Evolutionary conservation across 768 basidiomycete species (phyloP).

Genomic region (Boletus edulis): DNA sequence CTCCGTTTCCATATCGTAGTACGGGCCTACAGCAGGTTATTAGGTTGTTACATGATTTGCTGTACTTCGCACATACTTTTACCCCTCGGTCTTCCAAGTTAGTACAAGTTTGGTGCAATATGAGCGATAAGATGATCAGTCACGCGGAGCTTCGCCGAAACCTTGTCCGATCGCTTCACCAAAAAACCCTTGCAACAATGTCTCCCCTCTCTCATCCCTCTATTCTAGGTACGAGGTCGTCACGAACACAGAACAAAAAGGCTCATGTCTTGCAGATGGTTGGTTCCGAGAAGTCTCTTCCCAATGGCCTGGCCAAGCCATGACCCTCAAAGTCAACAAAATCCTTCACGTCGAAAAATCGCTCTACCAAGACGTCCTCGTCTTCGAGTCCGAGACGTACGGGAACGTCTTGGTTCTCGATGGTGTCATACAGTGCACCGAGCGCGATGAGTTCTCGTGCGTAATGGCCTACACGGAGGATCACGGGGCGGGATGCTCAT

Average conservation of each 20-base stretch:
- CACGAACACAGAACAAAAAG: constrained; percentile 3
- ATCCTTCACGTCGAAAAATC: constrained; percentile 94
- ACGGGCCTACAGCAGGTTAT: no score
- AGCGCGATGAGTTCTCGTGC: constrained; percentile 98
- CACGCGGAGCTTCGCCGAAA: no score
- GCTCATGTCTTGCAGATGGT: constrained; percentile 54
- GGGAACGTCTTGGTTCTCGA: constrained; percentile 98
- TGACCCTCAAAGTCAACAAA: constrained; percentile 95
- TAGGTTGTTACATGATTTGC: no score
- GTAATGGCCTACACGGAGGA: constrained; percentile 27
- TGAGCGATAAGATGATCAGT: no score
- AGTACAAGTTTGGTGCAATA: no score
- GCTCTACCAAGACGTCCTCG: constrained; percentile 93
- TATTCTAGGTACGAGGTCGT: constrained; percentile 41
- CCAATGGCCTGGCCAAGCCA: constrained; percentile 97
- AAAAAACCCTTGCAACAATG: constrained; percentile 26
- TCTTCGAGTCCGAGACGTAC: constrained; percentile 93
- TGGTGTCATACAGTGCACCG: constrained; percentile 94
- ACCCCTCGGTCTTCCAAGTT: no score
- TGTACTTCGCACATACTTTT: no score
- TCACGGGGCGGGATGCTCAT: not conserved
- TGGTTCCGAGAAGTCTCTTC: constrained; percentile 96
- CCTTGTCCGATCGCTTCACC: no score
- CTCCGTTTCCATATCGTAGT: no score
- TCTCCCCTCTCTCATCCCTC: constrained; percentile 55